These are phyloP conservation scores for Geoglossum glabrum DNA, from an alignment of 495 filamentous ascomycete genomes.

Conservation along the genomic window DNA sequence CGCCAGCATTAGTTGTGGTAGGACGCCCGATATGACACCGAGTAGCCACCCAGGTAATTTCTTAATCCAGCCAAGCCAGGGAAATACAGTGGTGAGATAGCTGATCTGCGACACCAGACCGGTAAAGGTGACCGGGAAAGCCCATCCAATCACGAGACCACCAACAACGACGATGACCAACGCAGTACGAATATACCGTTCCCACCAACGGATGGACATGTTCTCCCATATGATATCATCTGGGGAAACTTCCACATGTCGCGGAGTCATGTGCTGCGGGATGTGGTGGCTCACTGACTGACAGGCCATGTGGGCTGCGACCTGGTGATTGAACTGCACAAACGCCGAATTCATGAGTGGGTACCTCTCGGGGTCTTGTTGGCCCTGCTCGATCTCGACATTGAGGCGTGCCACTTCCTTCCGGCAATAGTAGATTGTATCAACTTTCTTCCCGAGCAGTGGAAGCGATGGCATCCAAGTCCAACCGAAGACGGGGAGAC, in stretches of 20 bases:
- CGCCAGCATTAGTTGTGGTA: slow-evolving; percentile 60
- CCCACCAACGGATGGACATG: slow-evolving; percentile 93
- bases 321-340: slow-evolving; percentile 96
- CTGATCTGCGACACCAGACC: slow-evolving; percentile 59
- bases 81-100: slow-evolving; percentile 38
- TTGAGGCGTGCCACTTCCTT: slow-evolving; percentile 78
- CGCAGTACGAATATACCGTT: slow-evolving; percentile 55
- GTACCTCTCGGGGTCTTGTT: slow-evolving; percentile 66
- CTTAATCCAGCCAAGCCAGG: slow-evolving; percentile 52
- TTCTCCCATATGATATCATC: slow-evolving; percentile 95
- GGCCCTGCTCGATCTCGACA: slow-evolving; percentile 81
- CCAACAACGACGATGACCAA: slow-evolving; percentile 43
- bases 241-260: slow-evolving; percentile 79
- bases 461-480: slow-evolving; percentile 71
- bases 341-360: slow-evolving; percentile 96
- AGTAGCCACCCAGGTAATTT: slow-evolving; percentile 40
- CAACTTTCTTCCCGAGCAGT: slow-evolving; percentile 72
- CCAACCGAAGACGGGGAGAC: slow-evolving; percentile 56
- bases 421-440: slow-evolving; percentile 83
- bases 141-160: slow-evolving; percentile 76
- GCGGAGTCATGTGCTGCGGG: slow-evolving; percentile 86
- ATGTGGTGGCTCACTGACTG: slow-evolving; percentile 81
- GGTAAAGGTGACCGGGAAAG: slow-evolving; percentile 77
- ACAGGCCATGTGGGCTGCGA: slow-evolving; percentile 94
- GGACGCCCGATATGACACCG: slow-evolving; percentile 63